Evolutionary conservation across 441 rosid genomes (phyloP).

Genomic region (Pelargonium citronellum): DNA sequence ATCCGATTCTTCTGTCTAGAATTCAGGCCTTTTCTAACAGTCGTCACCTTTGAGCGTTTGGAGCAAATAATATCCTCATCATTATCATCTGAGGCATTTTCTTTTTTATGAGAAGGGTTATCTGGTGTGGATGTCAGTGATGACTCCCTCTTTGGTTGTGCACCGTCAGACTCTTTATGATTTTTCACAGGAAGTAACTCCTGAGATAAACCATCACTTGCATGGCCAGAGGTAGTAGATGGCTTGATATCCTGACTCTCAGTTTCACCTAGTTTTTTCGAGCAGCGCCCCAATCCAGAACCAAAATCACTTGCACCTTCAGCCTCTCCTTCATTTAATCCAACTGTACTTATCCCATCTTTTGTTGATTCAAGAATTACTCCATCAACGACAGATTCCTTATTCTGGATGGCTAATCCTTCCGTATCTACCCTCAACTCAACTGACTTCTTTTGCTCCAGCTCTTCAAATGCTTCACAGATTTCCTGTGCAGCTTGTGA

Average conservation of each 20-base stretch:
- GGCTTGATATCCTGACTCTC: constrained; percentile 48
- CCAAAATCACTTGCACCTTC: constrained; percentile 34
- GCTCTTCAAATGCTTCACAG: constrained; percentile 65
- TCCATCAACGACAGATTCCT: constrained; percentile 42
- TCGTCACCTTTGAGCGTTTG: constrained; percentile 19
- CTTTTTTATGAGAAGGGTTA: constrained; percentile 28
- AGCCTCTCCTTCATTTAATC: constrained; percentile 30
- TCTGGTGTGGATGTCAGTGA: constrained; percentile 28
- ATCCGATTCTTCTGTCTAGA: constrained; percentile 3
- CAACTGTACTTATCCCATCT: constrained; percentile 27
- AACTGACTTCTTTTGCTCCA: constrained; percentile 43
- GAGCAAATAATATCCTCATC: constrained; percentile 25
- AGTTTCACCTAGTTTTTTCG: constrained; percentile 30
- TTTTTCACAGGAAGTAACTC: constrained; percentile 38
- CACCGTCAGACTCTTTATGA: constrained; percentile 30
- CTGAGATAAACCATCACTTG: constrained; percentile 31
- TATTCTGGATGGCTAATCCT: constrained; percentile 32
- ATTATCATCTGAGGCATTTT: constrained; percentile 36
- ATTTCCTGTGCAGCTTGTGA: constrained; percentile 83
- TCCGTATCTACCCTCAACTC: constrained; percentile 39
- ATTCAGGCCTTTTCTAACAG: constrained; percentile 4
- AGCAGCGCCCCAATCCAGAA: constrained; percentile 36
- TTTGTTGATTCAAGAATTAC: constrained; percentile 32
- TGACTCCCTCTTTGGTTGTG: constrained; percentile 28
- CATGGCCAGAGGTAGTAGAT: constrained; percentile 31